Conservation (phyloP, 2,329 filamentous ascomycete genomes). For the Zymoseptoria tritici region DNA sequence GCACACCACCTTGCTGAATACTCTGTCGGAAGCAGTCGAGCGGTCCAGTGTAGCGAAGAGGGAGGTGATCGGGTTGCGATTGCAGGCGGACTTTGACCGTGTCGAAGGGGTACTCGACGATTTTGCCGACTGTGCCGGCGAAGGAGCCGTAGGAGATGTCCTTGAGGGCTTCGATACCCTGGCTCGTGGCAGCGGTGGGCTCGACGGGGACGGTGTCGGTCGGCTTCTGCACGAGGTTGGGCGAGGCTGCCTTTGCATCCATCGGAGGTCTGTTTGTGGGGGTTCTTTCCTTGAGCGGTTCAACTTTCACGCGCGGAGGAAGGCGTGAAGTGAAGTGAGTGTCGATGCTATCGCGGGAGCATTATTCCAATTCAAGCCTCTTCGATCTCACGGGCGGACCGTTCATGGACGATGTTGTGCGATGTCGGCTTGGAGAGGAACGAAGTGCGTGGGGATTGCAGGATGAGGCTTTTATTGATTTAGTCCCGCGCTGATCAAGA, state of each 20-base stretch:
- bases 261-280: conserved; percentile 6
- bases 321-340: conserved; percentile 7
- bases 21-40: conserved; percentile 91
- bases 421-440: background rate
- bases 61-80: conserved; percentile 81
- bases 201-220: conserved; percentile 1
- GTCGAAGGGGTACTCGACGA: conserved; percentile 97
- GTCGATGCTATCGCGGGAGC: conserved; percentile 29
- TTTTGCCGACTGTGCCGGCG: conserved; percentile 85
- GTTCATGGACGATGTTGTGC: background rate
- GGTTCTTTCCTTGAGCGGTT: background rate
- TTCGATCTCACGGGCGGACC: background rate
- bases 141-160: conserved; percentile 86
- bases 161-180: conserved; percentile 64
- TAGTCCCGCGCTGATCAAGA: background rate
- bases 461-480: background rate
- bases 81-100: conserved; percentile 96
- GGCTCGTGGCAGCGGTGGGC: conserved; percentile 19
- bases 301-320: conserved; percentile 3
- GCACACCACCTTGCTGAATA: conserved; percentile 67
- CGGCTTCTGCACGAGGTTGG: conserved; percentile 1
- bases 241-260: conserved; percentile 12
- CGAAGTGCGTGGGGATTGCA: background rate
- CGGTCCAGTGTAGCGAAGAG: conserved; percentile 75
- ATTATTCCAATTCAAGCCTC: conserved; percentile 13